These are phyloP conservation scores for Monosporascus sp. DNA, from an alignment of 2,329 filamentous ascomycete genomes.

Conservation along the genomic window DNA sequence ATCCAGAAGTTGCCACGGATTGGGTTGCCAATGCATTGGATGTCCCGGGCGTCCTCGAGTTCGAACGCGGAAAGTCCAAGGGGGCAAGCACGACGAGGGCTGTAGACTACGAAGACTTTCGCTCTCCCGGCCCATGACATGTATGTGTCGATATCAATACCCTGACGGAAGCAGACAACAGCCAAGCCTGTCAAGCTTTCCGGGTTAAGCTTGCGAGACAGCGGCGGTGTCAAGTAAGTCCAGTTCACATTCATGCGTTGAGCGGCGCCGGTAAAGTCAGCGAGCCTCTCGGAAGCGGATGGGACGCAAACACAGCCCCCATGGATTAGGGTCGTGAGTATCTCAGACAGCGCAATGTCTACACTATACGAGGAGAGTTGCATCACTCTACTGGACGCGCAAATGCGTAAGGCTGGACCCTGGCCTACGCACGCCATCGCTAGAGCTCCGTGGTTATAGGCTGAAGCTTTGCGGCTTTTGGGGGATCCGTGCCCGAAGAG, in stretches of 20 bases:
- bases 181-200: constrained; percentile 21
- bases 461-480: constrained; percentile 53
- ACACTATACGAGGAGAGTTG: constrained; percentile 53
- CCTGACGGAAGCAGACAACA: constrained; percentile 34
- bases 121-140: constrained; percentile 40
- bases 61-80: constrained; percentile 45
- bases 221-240: constrained; percentile 45
- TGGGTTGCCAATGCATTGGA: constrained; percentile 41
- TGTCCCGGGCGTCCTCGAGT: constrained; percentile 30
- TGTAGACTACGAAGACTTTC: constrained; percentile 46
- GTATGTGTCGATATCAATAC: constrained; percentile 45
- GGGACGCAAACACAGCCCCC: constrained; percentile 49
- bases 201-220: constrained; percentile 33
- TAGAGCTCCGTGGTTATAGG: constrained; percentile 56
- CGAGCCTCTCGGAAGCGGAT: constrained; percentile 35
- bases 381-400: constrained; percentile 48
- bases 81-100: constrained; percentile 45
- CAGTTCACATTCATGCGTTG: constrained; percentile 37
- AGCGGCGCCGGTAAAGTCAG: constrained; percentile 37
- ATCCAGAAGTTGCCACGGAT: constrained; percentile 47
- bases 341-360: constrained; percentile 48
- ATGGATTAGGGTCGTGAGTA: constrained; percentile 44
- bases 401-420: constrained; percentile 44
- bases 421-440: constrained; percentile 50
- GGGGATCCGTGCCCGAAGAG: constrained; percentile 56